A percentile compares a stretch with the other conserved stretches of the same genome.
Evolutionary conservation across 2,329 filamentous ascomycete species (phyloP).

Genomic region (Colletotrichum lindemuthianum): DNA sequence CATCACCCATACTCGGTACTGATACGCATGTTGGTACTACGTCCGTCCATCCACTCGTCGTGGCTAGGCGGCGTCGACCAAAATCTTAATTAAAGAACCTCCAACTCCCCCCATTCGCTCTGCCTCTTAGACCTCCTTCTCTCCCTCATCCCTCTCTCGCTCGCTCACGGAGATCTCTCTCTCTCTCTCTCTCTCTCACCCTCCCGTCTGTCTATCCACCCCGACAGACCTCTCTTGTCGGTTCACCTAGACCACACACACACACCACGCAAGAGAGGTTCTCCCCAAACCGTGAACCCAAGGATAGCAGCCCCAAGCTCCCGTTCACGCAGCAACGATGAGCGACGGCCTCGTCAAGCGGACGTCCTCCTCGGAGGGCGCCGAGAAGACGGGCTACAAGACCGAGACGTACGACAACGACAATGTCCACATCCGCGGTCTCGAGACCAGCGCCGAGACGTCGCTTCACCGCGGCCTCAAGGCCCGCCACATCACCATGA

Average conservation of each 20-base stretch:
- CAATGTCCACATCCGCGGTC: conserved; percentile 54
- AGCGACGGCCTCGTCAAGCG: conserved; percentile 42
- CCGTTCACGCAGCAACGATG: conserved; percentile 28
- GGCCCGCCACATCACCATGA: conserved; percentile 66
- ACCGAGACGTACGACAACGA: conserved; percentile 40
- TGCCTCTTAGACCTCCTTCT: not conserved
- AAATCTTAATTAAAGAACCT: conserved; percentile 31
- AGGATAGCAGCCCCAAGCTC: not conserved
- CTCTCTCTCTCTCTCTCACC: conserved; percentile 5
- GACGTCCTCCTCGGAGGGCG: conserved; percentile 41
- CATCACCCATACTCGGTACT: not conserved
- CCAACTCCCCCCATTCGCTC: conserved; percentile 9
- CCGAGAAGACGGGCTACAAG: conserved; percentile 40
- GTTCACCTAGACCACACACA: not conserved
- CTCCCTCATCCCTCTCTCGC: conserved; percentile 27
- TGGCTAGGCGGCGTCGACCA: conserved; percentile 5
- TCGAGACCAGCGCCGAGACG: conserved; percentile 60
- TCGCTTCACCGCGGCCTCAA: conserved; percentile 63
- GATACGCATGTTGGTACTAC: not conserved
- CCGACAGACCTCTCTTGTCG: too few relatives aligned
- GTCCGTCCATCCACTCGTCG: conserved; percentile 9
- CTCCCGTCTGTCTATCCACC: not conserved
- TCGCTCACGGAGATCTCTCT: conserved; percentile 28
- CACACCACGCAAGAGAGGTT: conserved; percentile 4
- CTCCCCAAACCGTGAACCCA: conserved; percentile 10